A percentile compares a stretch with the other conserved stretches of the same genome.
phyloP scores from a whole-genome alignment of 768 basidiomycete genomes.

The Tylopilus cervinicoccineus region DNA sequence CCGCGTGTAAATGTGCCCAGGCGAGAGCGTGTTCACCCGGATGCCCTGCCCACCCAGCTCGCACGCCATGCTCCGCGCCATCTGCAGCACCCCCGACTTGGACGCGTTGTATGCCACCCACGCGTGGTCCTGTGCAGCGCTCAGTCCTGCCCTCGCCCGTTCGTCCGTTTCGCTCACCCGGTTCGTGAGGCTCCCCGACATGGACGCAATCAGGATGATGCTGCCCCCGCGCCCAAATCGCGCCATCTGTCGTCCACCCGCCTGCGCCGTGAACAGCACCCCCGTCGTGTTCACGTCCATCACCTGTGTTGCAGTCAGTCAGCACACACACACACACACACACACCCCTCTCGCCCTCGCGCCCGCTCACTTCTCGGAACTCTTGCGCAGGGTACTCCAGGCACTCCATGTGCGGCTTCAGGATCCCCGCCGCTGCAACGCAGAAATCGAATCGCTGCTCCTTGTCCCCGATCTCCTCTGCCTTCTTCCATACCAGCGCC shows the following conservation, averaged over 20 bases:
- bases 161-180: slow-evolving; percentile 37
- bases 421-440: slow-evolving; percentile 73
- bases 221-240: slow-evolving; percentile 45
- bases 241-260: slow-evolving; percentile 55
- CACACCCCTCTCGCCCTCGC: too few relatives aligned
- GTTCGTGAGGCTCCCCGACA: slow-evolving; percentile 69
- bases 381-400: slow-evolving; percentile 61
- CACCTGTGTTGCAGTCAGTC: slow-evolving; percentile 38
- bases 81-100: slow-evolving; percentile 76
- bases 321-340: too few relatives aligned
- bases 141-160: background rate
- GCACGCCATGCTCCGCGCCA: slow-evolving; percentile 80
- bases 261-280: slow-evolving; percentile 58
- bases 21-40: slow-evolving; percentile 72
- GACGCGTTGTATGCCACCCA: slow-evolving; percentile 77
- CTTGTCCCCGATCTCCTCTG: slow-evolving; percentile 55
- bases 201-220: slow-evolving; percentile 57
- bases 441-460: slow-evolving; percentile 75
- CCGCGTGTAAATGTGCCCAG: slow-evolving; percentile 73
- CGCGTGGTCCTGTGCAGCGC: slow-evolving; percentile 51
- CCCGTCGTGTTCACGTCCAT: slow-evolving; percentile 63
- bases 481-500: slow-evolving; percentile 50
- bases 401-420: slow-evolving; percentile 57
- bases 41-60: slow-evolving; percentile 65
- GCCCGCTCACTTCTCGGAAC: slow-evolving; percentile 52